These are phyloP conservation scores for Penicillium oxalicum DNA, from an alignment of 2,329 filamentous ascomycete species.

Conservation along the genomic window DNA sequence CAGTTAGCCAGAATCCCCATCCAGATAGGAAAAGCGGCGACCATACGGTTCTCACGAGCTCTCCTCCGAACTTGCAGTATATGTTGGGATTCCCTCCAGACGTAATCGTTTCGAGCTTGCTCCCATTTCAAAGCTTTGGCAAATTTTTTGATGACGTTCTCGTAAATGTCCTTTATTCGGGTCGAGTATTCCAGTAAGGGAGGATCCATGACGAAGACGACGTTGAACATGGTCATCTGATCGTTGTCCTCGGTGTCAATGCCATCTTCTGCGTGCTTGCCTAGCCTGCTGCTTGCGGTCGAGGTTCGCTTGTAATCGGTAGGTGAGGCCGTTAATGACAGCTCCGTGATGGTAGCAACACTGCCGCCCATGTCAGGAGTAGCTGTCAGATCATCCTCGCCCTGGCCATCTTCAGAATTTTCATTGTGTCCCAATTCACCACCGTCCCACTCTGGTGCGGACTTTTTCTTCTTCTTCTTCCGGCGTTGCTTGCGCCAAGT, in stretches of 20 bases:
- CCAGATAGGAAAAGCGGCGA: not conserved
- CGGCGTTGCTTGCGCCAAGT: slow-evolving; percentile 65
- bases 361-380: slow-evolving; percentile 25
- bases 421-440: slow-evolving; percentile 34
- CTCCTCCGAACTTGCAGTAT: slow-evolving; percentile 78
- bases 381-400: slow-evolving; percentile 25
- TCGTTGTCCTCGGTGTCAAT: slow-evolving; percentile 41
- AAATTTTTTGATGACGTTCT: slow-evolving; percentile 84
- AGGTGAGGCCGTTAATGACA: slow-evolving; percentile 17
- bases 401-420: slow-evolving; percentile 28
- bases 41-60: slow-evolving; percentile 56
- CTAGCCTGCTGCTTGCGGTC: slow-evolving; percentile 16
- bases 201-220: slow-evolving; percentile 85
- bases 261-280: slow-evolving; percentile 19
- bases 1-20: slow-evolving; percentile 11
- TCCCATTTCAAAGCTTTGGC: slow-evolving; percentile 90
- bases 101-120: slow-evolving; percentile 82
- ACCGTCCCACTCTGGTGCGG: slow-evolving; percentile 27
- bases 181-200: slow-evolving; percentile 68
- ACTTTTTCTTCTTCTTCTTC: slow-evolving; percentile 35
- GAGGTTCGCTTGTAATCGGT: slow-evolving; percentile 22
- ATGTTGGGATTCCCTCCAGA: slow-evolving; percentile 82
- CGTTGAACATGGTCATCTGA: slow-evolving; percentile 94
- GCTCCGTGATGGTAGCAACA: slow-evolving; percentile 26
- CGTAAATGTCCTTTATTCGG: slow-evolving; percentile 72